These are phyloP conservation scores for Colletotrichum spaethianum DNA, from an alignment of 2,329 filamentous ascomycete genomes.

Conservation along the genomic window DNA sequence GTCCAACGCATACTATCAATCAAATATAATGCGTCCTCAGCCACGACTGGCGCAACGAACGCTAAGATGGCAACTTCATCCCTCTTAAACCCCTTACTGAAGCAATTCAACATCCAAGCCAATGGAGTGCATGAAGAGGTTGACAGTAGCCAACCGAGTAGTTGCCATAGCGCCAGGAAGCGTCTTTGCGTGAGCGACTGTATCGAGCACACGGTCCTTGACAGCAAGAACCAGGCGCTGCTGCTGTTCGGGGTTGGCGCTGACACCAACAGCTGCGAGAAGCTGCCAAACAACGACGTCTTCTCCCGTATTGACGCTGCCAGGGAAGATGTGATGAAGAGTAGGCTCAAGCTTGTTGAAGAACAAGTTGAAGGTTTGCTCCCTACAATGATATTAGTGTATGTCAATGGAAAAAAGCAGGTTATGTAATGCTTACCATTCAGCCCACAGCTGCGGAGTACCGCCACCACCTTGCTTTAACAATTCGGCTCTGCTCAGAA, in stretches of 20 bases:
- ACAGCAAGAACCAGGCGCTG: conserved; percentile 94
- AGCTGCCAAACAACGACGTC: conserved; percentile 99
- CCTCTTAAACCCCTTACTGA: conserved; percentile 48
- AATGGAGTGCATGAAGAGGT: conserved; percentile 98
- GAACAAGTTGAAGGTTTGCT: conserved; percentile 84
- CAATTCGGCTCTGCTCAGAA: conserved; percentile 93
- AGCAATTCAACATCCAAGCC: conserved; percentile 93
- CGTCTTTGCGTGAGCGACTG: conserved; percentile 89
- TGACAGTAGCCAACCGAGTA: conserved; percentile 90
- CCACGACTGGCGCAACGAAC: conserved; percentile 1
- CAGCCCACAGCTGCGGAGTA: conserved; percentile 80
- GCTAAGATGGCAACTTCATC: conserved; percentile 19
- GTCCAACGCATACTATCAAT: conserved; percentile 23
- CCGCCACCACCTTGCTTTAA: conserved; percentile 85
- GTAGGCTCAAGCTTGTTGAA: conserved; percentile 91
- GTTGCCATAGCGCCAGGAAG: conserved; percentile 88
- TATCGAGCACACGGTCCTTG: conserved; percentile 98
- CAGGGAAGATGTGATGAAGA: conserved; percentile 89
- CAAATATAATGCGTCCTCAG: conserved; percentile 17
- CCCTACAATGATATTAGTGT: conserved; percentile 61
- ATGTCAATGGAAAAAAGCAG: conserved; percentile 44
- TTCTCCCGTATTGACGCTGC: conserved; percentile 88
- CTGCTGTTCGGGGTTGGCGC: conserved; percentile 93
- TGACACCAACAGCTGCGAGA: conserved; percentile 93
- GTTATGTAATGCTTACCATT: conserved; percentile 71